A percentile compares a stretch with the other conserved stretches of the same genome.
phyloP scores from a whole-genome alignment of 495 filamentous ascomycete species.

The Annulohypoxylon stygium region DNA sequence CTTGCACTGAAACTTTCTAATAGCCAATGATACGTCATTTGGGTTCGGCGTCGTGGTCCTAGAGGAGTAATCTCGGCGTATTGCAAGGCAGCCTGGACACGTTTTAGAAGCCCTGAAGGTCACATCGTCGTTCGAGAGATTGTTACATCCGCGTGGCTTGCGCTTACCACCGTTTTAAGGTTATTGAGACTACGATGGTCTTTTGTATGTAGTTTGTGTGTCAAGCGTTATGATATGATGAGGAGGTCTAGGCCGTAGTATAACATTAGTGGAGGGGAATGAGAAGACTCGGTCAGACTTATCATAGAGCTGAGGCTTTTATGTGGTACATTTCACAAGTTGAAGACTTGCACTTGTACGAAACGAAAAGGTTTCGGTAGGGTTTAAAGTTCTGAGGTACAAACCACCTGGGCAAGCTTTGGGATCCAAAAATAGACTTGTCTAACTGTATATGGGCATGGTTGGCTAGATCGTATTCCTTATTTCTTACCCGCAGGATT shows the following conservation, averaged over 20 bases:
- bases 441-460: constrained; percentile 21
- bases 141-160: constrained; percentile 7
- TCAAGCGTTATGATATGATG: not conserved
- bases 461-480: constrained; percentile 43
- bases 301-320: constrained; percentile 4
- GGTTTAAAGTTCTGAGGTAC: constrained; percentile 32
- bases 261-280: not conserved
- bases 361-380: constrained; percentile 10
- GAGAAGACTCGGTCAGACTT: not conserved
- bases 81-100: constrained; percentile 32
- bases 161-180: not conserved
- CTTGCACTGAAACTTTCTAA: not conserved
- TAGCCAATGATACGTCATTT: constrained; percentile 33
- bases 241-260: not conserved
- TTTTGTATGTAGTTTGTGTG: not conserved
- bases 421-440: constrained; percentile 39
- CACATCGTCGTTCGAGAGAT: constrained; percentile 27
- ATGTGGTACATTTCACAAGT: not conserved
- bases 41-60: constrained; percentile 17
- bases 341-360: not conserved
- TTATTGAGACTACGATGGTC: not conserved
- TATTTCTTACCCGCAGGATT: constrained; percentile 34
- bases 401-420: not conserved
- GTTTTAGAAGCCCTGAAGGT: constrained; percentile 17
- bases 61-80: constrained; percentile 42